A percentile compares a stretch with the other conserved stretches of the same genome.
These are phyloP conservation scores for Abrus pulchellus DNA, from an alignment of 306 rosid species.

Conservation along the genomic window DNA sequence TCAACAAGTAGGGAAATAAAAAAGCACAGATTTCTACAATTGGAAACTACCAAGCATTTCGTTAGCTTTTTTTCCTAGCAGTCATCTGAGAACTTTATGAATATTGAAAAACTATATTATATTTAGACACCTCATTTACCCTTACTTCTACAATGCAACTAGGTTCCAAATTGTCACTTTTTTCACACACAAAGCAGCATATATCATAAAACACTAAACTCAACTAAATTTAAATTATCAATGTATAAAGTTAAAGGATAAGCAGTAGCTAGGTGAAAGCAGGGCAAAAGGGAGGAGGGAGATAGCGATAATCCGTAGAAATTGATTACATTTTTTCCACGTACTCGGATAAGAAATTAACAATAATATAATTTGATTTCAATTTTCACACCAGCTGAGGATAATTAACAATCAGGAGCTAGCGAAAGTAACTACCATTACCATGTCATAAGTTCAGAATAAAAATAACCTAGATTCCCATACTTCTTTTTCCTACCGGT, in stretches of 20 bases:
- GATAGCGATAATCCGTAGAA: neutral
- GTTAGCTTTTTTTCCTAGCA: neutral
- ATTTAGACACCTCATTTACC: slow-evolving; percentile 6
- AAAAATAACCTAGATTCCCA: slow-evolving; percentile 9
- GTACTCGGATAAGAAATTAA: slow-evolving; percentile 1
- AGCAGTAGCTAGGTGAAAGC: neutral
- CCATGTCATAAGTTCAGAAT: neutral
- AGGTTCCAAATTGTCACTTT: slow-evolving; percentile 3
- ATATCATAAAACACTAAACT: slow-evolving; percentile 23
- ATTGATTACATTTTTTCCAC: neutral
- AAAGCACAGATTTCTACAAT: neutral
- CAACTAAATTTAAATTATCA: neutral
- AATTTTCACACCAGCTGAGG: slow-evolving; percentile 6
- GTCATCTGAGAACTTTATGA: slow-evolving; percentile 13
- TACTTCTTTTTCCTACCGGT: neutral
- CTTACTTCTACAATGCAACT: slow-evolving; percentile 4
- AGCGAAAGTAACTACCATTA: slow-evolving; percentile 18
- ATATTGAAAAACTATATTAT: neutral
- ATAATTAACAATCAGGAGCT: slow-evolving; percentile 6
- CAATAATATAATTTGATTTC: slow-evolving; percentile 18
- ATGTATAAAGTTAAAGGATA: neutral
- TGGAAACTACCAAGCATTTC: slow-evolving; percentile 13
- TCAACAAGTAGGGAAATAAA: neutral
- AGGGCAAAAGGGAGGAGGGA: slow-evolving; percentile 24
- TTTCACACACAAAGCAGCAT: slow-evolving; percentile 19